phyloP scores from a whole-genome alignment of 1,284 basidiomycete species.

The Marasmius fiardii region DNA sequence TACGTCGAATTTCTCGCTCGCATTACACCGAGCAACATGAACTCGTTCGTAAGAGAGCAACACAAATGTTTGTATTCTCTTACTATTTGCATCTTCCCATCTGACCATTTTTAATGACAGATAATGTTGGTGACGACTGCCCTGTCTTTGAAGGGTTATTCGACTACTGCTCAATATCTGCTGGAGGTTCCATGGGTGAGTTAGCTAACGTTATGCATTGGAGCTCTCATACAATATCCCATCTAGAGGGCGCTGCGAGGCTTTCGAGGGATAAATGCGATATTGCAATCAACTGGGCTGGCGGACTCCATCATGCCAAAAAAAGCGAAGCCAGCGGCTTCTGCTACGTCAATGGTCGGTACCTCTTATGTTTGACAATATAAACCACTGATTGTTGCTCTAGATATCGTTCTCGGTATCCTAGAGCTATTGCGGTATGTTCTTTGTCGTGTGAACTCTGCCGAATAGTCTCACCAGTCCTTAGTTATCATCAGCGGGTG shows the following conservation, averaged over 20 bases:
- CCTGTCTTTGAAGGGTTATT: constrained; percentile 98
- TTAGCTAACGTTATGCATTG: background rate
- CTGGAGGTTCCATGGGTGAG: constrained; percentile 97
- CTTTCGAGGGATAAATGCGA: constrained; percentile 97
- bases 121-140: constrained; percentile 82
- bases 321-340: constrained; percentile 99
- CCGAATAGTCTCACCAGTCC: background rate
- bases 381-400: background rate
- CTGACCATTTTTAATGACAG: constrained; percentile 20
- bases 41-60: constrained; percentile 90
- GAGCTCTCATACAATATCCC: background rate
- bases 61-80: constrained; percentile 75
- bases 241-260: constrained; percentile 92
- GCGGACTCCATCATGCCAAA: constrained; percentile 96
- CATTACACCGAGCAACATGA: constrained; percentile 85
- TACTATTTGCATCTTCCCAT: constrained; percentile 1
- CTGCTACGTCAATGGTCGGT: constrained; percentile 94
- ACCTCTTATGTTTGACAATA: background rate
- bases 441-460: background rate
- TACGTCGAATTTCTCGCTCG: constrained; percentile 88
- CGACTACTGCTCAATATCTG: constrained; percentile 98
- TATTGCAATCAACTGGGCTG: constrained; percentile 99
- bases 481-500: constrained; percentile 90
- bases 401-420: constrained; percentile 96
- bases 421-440: constrained; percentile 84